phyloP scores from a whole-genome alignment of 139 green algal species.

The Chlamydomonas applanata region DNA sequence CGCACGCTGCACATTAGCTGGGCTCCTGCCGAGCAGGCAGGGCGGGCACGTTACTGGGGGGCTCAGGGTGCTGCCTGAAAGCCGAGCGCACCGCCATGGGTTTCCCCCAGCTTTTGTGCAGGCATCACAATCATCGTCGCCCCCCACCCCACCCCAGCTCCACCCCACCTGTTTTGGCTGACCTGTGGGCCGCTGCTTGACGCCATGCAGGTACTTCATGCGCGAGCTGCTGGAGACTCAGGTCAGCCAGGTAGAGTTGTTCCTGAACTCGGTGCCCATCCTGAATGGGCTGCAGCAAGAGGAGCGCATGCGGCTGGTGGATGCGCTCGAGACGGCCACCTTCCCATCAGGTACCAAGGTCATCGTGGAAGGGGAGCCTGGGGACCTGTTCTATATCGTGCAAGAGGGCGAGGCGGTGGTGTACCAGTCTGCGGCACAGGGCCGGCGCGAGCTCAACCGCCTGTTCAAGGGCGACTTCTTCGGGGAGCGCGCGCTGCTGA shows the following conservation, averaged over 20 bases:
- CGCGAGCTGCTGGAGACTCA: constrained; percentile 62
- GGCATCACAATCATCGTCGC: too few species aligned
- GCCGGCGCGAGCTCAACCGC: constrained; percentile 77
- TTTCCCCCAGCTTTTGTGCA: too few species aligned
- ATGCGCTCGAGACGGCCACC: constrained; percentile 67
- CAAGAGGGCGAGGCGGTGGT: constrained; percentile 89
- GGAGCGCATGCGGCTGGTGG: constrained; percentile 76
- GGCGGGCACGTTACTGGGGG: too few species aligned
- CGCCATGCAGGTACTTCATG: constrained; percentile 67
- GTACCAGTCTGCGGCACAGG: constrained; percentile 55
- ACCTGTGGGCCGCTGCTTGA: too few species aligned
- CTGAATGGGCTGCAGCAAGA: constrained; percentile 69
- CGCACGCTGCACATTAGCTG: neutral
- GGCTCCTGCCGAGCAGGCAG: neutral
- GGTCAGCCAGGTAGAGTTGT: constrained; percentile 77
- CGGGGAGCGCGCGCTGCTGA: constrained; percentile 82
- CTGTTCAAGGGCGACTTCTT: constrained; percentile 92
- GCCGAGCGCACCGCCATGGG: too few species aligned
- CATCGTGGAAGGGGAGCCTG: constrained; percentile 67
- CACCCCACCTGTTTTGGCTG: too few species aligned
- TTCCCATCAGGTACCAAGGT: constrained; percentile 47
- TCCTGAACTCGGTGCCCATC: constrained; percentile 89
- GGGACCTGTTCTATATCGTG: constrained; percentile 93
- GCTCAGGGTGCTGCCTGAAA: too few species aligned
- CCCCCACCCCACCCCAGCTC: too few species aligned